Percentiles rank a stretch among this genome's conserved stretches.
These are phyloP conservation scores for Capronia coronata DNA, from an alignment of 2,329 filamentous ascomycete genomes.

Conservation along the genomic window DNA sequence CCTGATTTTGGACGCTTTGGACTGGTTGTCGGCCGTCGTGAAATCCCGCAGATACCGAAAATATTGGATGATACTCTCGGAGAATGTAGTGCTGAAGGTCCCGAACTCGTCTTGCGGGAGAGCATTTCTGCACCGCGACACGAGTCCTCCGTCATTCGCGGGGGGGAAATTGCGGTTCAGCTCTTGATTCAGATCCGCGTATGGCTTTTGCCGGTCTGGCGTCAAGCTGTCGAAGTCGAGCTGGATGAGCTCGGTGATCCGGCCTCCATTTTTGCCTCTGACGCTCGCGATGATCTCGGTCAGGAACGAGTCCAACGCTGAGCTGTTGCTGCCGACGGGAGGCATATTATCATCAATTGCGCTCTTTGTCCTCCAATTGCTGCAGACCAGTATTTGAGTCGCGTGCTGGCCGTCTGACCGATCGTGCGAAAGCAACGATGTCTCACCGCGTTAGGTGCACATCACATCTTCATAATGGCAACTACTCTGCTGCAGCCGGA, in stretches of 20 bases:
- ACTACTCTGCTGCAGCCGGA: no score
- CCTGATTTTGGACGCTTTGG: slow-evolving; percentile 26
- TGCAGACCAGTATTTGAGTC: neutral
- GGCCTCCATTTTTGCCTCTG: slow-evolving; percentile 20
- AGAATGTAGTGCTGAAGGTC: slow-evolving; percentile 23
- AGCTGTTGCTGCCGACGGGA: slow-evolving; percentile 8
- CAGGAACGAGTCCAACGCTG: slow-evolving; percentile 23
- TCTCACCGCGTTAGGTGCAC: neutral
- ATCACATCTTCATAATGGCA: neutral
- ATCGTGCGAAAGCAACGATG: neutral
- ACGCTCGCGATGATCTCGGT: slow-evolving; percentile 23
- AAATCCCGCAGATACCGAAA: slow-evolving; percentile 29
- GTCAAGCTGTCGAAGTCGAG: slow-evolving; percentile 26
- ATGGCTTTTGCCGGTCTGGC: slow-evolving; percentile 23
- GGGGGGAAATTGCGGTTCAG: slow-evolving; percentile 23
- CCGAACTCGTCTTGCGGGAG: slow-evolving; percentile 25
- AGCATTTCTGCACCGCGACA: slow-evolving; percentile 20
- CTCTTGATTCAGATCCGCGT: slow-evolving; percentile 24
- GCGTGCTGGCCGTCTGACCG: neutral
- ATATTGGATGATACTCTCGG: slow-evolving; percentile 26
- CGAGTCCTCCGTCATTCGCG: slow-evolving; percentile 21
- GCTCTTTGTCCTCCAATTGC: neutral
- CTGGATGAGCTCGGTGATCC: slow-evolving; percentile 26
- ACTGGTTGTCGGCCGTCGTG: slow-evolving; percentile 21
- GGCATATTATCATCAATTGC: slow-evolving; percentile 18